Percentiles rank a stretch among this genome's conserved stretches.
These are phyloP conservation scores for Leccinum holopus DNA, from an alignment of 1,284 basidiomycete species.

Conservation along the genomic window DNA sequence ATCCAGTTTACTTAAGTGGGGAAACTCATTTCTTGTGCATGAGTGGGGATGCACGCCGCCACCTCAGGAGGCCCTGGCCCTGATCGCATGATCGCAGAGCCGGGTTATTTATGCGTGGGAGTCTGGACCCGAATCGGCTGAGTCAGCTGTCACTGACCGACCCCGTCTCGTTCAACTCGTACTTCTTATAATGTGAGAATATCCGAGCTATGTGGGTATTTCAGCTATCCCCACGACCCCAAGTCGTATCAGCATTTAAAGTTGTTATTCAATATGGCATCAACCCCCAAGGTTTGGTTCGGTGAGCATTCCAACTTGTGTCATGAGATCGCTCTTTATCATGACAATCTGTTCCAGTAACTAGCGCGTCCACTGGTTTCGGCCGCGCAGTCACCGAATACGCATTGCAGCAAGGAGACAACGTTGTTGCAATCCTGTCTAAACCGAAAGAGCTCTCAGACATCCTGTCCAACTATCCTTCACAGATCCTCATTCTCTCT, in stretches of 20 bases:
- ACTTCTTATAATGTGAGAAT: not conserved
- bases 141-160: too few relatives aligned
- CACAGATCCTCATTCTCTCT: conserved; percentile 42
- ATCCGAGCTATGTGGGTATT: not conserved
- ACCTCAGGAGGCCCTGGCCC: too few relatives aligned
- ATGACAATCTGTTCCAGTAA: conserved; percentile 17
- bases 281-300: conserved; percentile 26
- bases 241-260: not conserved
- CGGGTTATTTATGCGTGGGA: not conserved
- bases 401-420: conserved; percentile 26
- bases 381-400: conserved; percentile 29
- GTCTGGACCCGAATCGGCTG: too few relatives aligned
- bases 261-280: conserved; percentile 8
- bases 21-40: too few relatives aligned
- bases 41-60: too few relatives aligned
- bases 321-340: not conserved
- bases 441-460: conserved; percentile 19
- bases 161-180: too few relatives aligned
- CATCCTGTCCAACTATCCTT: conserved; percentile 29
- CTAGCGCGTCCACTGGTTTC: conserved; percentile 29
- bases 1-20: too few relatives aligned
- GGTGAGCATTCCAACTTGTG: conserved; percentile 14
- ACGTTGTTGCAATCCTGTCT: conserved; percentile 27
- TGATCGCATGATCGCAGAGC: not conserved
- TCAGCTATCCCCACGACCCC: not conserved